phyloP scores from a whole-genome alignment of 352 stramenopile genomes.

The Pythium folliculosum region DNA sequence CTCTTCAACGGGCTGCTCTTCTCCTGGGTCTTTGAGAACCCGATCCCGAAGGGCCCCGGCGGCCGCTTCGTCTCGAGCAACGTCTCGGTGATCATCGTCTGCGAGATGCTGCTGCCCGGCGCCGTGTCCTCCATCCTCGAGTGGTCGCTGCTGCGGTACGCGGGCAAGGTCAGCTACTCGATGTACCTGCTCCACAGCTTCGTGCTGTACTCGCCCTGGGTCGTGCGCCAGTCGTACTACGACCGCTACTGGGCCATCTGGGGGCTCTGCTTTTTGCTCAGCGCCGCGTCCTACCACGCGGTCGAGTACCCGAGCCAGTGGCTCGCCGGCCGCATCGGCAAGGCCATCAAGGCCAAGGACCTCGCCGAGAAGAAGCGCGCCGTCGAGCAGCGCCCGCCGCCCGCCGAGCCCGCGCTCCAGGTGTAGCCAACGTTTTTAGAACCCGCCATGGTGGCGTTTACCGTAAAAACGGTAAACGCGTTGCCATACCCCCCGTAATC shows the following conservation, averaged over 20 bases:
- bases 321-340: conserved; percentile 37
- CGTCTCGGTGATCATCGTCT: conserved; percentile 34
- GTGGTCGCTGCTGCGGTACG: conserved; percentile 35
- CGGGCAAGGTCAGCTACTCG: conserved; percentile 47
- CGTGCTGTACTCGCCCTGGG: conserved; percentile 29
- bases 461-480: neutral
- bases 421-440: neutral
- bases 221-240: conserved; percentile 34
- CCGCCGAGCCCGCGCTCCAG: neutral
- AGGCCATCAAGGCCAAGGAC: conserved; percentile 20
- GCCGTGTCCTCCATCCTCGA: conserved; percentile 32
- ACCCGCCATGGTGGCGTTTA: neutral
- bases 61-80: conserved; percentile 28
- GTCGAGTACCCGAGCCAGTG: conserved; percentile 54
- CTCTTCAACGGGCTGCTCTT: conserved; percentile 30
- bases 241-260: conserved; percentile 41
- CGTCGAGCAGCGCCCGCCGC: neutral
- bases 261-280: conserved; percentile 32
- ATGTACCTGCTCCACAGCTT: conserved; percentile 54
- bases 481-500: too few relatives aligned
- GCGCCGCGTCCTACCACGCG: conserved; percentile 38
- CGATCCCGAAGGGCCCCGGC: conserved; percentile 17
- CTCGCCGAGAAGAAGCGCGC: neutral
- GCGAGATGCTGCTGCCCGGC: conserved; percentile 40
- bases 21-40: conserved; percentile 34